Evolutionary conservation across 495 filamentous ascomycete genomes (phyloP).

Genomic region (Talaromyces ruber): DNA sequence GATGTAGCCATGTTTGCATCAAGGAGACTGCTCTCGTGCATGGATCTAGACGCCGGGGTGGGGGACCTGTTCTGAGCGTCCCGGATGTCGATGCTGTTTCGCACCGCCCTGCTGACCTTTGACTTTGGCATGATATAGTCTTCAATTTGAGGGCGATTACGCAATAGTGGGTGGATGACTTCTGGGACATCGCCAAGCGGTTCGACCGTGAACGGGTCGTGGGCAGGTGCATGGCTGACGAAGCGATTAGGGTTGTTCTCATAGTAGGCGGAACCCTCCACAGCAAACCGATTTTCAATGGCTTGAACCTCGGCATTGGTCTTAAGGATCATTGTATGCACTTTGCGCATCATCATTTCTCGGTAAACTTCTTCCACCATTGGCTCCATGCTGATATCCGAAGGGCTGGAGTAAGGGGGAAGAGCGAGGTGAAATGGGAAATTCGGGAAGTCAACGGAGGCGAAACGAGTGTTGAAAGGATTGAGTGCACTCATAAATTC

Average conservation of each 20-base stretch:
- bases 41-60: background rate
- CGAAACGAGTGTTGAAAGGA: background rate
- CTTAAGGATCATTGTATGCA: background rate
- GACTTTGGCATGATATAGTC: background rate
- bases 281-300: background rate
- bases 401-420: background rate
- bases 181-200: background rate
- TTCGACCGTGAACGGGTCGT: background rate
- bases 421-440: background rate
- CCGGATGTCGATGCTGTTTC: background rate
- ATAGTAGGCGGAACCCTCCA: background rate
- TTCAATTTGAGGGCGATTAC: background rate
- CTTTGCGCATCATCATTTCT: background rate
- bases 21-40: background rate
- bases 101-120: background rate
- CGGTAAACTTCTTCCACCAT: background rate
- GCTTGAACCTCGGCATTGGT: background rate
- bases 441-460: background rate
- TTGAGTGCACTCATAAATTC: background rate
- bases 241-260: background rate
- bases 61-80: background rate
- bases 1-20: background rate
- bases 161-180: background rate
- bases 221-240: background rate
- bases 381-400: background rate